Base-by-base conservation (phyloP, 345 rosid species). In the Murraya paniculata region DNA sequence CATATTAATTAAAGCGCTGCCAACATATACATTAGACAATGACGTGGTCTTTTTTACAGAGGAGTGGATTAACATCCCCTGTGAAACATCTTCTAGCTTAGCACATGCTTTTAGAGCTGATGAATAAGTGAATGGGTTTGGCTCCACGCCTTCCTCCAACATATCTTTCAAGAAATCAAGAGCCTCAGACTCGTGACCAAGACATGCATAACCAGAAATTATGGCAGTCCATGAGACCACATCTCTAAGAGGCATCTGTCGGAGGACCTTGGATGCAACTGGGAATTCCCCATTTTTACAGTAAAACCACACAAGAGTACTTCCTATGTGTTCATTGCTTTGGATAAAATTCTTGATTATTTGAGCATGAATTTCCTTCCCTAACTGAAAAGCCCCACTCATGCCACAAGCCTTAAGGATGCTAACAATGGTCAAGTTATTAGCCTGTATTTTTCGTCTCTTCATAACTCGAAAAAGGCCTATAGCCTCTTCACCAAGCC, bases 211-310 rank as follows among this genome's bases (percentile, higher is more conserved):
- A 62, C 99, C 94, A 58, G 97, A 95, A 73, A 95, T 95, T 84
- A 93, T 90, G 45, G 99, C 93, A 4, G 98, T 93, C 98, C 98
- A 95, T 7, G 98, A 93, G 74, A 93, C 93, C 74, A 90, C 98
- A 79, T 92, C 94, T 85, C 90, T 85, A 64, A 84, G 84, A 6
- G 95, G 92, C 87, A 93, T 86, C 64, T 90, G 93, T 59, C 85
- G 92, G 35, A 93, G 88, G 77, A 95, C 93, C 72, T 81, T 88
- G 68, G 80, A 91, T 64, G 97, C 96, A 39, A 68, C 74, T 9
- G 79, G 73, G 77, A 89, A 91, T 79, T 87, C 87, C 79, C 94
- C 89, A 58, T 92, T 90, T 89, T 90, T 95, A 72, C 93, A 92
- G 76, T 93, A 95, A 65, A 95, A 83, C 98, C 98, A 93, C 21